These are phyloP conservation scores for Cytospora piceae DNA, from an alignment of 2,329 filamentous ascomycete species.

Conservation along the genomic window DNA sequence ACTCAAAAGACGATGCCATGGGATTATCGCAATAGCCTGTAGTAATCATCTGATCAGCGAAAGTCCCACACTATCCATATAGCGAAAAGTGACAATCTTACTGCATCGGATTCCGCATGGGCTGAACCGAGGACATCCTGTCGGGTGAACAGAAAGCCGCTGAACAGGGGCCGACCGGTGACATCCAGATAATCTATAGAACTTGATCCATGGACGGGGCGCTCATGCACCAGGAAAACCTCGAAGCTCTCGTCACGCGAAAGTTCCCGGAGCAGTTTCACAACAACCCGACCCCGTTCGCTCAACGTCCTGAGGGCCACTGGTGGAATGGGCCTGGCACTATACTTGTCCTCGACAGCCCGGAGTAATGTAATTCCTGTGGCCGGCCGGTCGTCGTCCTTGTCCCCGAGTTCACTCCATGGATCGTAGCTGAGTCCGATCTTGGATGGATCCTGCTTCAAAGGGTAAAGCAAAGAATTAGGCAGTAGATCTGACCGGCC, in stretches of 20 bases:
- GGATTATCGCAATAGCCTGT: slow-evolving; percentile 3
- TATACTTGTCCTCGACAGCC: too few species aligned
- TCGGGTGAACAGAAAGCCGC: background rate
- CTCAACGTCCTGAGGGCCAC: background rate
- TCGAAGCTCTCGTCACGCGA: background rate
- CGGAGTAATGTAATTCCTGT: too few species aligned
- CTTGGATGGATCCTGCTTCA: background rate
- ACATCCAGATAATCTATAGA: background rate
- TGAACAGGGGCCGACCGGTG: background rate
- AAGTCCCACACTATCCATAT: too few species aligned
- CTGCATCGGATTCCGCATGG: background rate
- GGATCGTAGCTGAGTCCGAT: too few species aligned
- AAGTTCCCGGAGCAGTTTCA: background rate
- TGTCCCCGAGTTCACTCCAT: too few species aligned
- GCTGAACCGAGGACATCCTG: background rate
- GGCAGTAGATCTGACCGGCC: background rate
- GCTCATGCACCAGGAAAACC: slow-evolving; percentile 3
- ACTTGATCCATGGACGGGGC: background rate
- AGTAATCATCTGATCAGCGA: background rate
- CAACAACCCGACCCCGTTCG: background rate
- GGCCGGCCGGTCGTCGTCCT: too few species aligned
- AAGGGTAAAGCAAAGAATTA: background rate
- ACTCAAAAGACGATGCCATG: background rate
- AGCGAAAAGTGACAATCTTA: background rate
- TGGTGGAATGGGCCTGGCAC: too few species aligned